Conservation (phyloP, 768 basidiomycete genomes). For the Amanita brunnescens region DNA sequence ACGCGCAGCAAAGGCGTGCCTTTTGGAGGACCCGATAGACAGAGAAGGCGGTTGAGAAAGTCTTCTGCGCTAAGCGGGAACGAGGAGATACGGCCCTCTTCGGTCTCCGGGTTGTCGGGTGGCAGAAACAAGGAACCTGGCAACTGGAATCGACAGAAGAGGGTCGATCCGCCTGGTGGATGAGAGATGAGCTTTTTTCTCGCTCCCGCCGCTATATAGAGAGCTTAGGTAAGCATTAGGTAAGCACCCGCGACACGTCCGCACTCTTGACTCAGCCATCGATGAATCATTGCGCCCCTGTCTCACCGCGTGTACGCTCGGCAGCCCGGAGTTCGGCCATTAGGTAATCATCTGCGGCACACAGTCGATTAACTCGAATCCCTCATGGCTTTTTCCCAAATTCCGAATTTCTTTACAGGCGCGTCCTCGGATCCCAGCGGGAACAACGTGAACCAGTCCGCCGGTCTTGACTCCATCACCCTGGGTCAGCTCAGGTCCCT, state of each 20-base stretch:
- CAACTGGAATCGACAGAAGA: constrained; percentile 40
- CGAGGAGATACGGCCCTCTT: constrained; percentile 30
- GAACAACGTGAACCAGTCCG: constrained; percentile 22
- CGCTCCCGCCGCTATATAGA: constrained; percentile 18
- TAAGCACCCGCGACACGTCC: neutral
- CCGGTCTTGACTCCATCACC: constrained; percentile 62
- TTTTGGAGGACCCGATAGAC: constrained; percentile 45
- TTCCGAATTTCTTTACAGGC: constrained; percentile 20
- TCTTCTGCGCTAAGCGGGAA: constrained; percentile 16
- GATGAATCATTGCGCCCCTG: constrained; percentile 2
- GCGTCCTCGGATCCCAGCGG: constrained; percentile 15
- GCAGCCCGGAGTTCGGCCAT: neutral
- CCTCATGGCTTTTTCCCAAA: constrained; percentile 19
- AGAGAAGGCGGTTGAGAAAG: constrained; percentile 22
- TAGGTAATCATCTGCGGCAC: neutral
- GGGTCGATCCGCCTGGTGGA: constrained; percentile 40
- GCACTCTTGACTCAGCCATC: neutral
- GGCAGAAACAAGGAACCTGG: constrained; percentile 29
- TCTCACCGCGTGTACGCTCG: constrained; percentile 1
- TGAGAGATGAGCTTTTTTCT: constrained; percentile 22
- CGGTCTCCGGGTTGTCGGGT: constrained; percentile 31
- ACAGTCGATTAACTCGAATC: no score
- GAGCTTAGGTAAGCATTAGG: constrained; percentile 22
- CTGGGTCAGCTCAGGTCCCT: constrained; percentile 74
- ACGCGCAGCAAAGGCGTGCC: constrained; percentile 94